Base-by-base conservation (phyloP, 768 basidiomycete genomes). In the Tulasnella sp. region DNA sequence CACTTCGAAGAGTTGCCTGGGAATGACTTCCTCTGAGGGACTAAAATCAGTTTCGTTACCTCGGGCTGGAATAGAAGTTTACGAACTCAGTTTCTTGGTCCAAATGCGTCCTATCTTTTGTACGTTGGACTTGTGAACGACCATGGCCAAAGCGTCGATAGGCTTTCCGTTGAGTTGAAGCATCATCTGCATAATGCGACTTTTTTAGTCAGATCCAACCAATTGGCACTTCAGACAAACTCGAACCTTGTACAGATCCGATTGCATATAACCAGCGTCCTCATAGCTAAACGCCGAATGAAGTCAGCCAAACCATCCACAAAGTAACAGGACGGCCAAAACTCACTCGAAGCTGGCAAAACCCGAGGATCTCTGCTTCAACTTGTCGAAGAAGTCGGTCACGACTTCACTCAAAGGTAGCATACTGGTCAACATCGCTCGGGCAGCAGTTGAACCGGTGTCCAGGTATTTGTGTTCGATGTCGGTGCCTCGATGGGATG, bases 341-440 rank as follows among this genome's bases (percentile, higher is more conserved):
- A 88, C 92, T 82, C 81, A 96, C 94, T 96, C 95, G 84, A 97
- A 97, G 84, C 93, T 95, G 24, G 94, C 94, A 84, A 93, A 96
- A 12, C 95, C 96, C 16, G 93, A 96, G 83, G 93, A 94, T 76
- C 95, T 90, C 83, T 95, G 93, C 86, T 99, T 99, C 77, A 99
- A 89, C 83, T 94, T 91, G 84, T 97, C 94, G 84, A 98, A 99
- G 85, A 99, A 99, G 85, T 96, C 91, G 2, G 94, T 95, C 3
- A 99, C 95, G 78, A 99, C 94, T 85, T 97, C 95, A 83, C 92
- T 92, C 81, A 99, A 86, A 31, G 97, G 97, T n/a, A 99, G 84
- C 2, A 87, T 89, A 83, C 94, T 97, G 18, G 90, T 93, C 81
- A 99, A 85, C 76, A 97, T 93, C 52, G 94, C 89, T 36, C 95